Evolutionary conservation across 2,329 filamentous ascomycete genomes (phyloP).

Genomic region (Diplodia sapinea): DNA sequence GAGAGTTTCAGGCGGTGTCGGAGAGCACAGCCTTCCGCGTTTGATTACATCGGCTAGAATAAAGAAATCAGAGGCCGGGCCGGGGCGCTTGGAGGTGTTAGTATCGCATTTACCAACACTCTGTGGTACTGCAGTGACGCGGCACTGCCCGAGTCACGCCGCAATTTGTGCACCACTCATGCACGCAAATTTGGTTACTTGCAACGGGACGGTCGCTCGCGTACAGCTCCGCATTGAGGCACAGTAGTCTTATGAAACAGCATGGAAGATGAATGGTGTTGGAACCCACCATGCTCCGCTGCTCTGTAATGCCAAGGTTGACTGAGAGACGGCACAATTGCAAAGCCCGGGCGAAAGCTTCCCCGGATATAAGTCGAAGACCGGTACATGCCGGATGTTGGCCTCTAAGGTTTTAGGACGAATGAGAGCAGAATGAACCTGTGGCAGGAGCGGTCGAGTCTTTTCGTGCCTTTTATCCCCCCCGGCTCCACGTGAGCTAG

Average conservation of each 20-base stretch:
- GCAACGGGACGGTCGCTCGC: neutral
- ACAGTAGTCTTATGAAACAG: neutral
- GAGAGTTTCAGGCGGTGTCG: neutral
- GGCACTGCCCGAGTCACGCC: slow-evolving; percentile 1
- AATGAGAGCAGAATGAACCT: neutral
- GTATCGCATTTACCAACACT: neutral
- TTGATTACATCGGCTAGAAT: neutral
- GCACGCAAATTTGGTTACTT: too few species aligned
- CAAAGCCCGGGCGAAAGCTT: neutral
- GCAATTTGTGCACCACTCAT: neutral
- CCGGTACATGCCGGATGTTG: slow-evolving; percentile 2
- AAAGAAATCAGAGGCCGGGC: neutral
- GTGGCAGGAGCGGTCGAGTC: neutral
- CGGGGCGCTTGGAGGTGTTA: neutral
- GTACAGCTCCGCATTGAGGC: neutral
- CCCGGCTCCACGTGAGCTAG: neutral
- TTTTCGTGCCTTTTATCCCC: neutral
- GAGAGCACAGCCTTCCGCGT: neutral
- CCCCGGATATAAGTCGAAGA: neutral
- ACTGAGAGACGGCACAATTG: neutral
- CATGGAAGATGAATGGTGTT: neutral
- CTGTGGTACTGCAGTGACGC: neutral
- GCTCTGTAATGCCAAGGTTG: neutral
- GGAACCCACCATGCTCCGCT: neutral
- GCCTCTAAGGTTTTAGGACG: neutral